Percentiles rank a stretch among this genome's conserved stretches.
Evolutionary conservation across 495 filamentous ascomycete species (phyloP).

Genomic region (Thermothielavioides terrestris): DNA sequence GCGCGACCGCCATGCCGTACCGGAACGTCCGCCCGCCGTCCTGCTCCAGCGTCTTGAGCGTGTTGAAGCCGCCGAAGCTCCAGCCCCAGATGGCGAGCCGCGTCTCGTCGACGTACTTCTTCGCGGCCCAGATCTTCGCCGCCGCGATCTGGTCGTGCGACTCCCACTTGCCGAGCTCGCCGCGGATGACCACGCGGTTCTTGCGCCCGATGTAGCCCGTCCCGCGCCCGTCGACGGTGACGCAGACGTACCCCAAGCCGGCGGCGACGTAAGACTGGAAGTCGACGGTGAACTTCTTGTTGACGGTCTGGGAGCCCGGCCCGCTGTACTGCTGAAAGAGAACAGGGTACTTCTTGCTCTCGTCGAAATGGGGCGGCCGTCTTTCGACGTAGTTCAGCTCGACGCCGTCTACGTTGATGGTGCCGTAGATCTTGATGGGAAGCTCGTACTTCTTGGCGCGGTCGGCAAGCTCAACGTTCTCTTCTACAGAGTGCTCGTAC

Average conservation of each 20-base stretch:
- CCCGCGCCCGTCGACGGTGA: conserved; percentile 89
- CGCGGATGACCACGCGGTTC: conserved; percentile 71
- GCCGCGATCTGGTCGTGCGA: conserved; percentile 84
- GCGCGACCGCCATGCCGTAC: conserved; percentile 96
- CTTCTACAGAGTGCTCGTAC: conserved; percentile 64
- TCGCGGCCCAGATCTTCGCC: conserved; percentile 74
- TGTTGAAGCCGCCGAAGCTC: conserved; percentile 96
- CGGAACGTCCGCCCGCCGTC: conserved; percentile 85
- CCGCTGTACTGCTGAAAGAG: conserved; percentile 91
- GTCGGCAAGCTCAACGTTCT: conserved; percentile 60
- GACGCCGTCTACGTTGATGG: conserved; percentile 57
- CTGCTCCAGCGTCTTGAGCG: conserved; percentile 87
- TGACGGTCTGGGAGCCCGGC: conserved; percentile 78
- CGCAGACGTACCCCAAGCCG: conserved; percentile 83
- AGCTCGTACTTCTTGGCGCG: conserved; percentile 69
- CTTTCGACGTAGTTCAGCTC: conserved; percentile 87
- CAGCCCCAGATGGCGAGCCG: conserved; percentile 95
- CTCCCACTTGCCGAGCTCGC: conserved; percentile 78
- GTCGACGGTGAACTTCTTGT: conserved; percentile 73
- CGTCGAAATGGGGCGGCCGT: conserved; percentile 82
- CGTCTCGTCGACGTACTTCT: conserved; percentile 72
- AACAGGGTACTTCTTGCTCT: conserved; percentile 79
- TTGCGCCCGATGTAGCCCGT: conserved; percentile 85
- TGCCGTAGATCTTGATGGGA: conserved; percentile 77
- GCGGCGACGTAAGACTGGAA: conserved; percentile 88